A percentile compares a stretch with the other conserved stretches of the same genome.
Evolutionary conservation across 768 basidiomycete species (phyloP).

Genomic region (Chlorophyllum brunneum): DNA sequence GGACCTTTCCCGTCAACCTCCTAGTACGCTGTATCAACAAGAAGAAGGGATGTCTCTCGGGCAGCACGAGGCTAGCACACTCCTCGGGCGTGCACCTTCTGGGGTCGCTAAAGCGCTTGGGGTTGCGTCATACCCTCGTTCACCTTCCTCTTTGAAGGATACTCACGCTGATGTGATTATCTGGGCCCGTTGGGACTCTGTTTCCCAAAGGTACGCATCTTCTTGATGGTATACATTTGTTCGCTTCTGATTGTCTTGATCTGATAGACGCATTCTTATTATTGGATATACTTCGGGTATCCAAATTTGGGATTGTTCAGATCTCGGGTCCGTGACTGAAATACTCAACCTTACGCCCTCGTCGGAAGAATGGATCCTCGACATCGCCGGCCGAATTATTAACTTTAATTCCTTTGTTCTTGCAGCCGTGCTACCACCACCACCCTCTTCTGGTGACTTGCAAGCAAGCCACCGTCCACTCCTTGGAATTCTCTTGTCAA

Average conservation of each 20-base stretch:
- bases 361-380: slow-evolving; percentile 13
- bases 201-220: slow-evolving; percentile 1
- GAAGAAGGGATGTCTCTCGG: not conserved
- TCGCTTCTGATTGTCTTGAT: not conserved
- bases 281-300: slow-evolving; percentile 46
- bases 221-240: not conserved
- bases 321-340: slow-evolving; percentile 41
- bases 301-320: slow-evolving; percentile 61
- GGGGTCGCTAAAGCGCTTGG: not conserved
- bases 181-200: slow-evolving; percentile 5
- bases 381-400: not conserved
- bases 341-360: slow-evolving; percentile 43
- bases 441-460: slow-evolving; percentile 2
- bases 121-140: not conserved
- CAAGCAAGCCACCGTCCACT: slow-evolving; percentile 2
- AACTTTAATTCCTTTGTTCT: slow-evolving; percentile 20
- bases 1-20: slow-evolving; percentile 5
- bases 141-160: not conserved
- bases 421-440: slow-evolving; percentile 38
- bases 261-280: slow-evolving; percentile 4
- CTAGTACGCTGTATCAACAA: not conserved
- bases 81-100: not conserved
- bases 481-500: slow-evolving; percentile 16
- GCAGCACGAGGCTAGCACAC: too few species aligned
- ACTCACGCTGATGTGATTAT: not conserved